These are phyloP conservation scores for Crucibulum laeve DNA, from an alignment of 768 basidiomycete genomes.

Conservation along the genomic window DNA sequence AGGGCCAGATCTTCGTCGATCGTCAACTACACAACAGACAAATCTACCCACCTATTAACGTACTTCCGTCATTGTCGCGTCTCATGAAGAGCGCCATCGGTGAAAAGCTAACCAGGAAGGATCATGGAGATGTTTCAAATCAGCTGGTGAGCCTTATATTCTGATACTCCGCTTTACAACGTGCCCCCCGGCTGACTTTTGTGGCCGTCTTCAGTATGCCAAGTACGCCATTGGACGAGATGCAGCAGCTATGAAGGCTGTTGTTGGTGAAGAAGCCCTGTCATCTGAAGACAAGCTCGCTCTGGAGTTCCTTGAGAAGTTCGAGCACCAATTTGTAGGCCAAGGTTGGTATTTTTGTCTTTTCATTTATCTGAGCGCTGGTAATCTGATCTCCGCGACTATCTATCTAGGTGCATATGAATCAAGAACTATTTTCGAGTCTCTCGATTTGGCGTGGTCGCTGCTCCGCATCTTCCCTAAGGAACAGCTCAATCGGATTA, in stretches of 20 bases:
- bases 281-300: constrained; percentile 95
- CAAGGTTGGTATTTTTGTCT: constrained; percentile 59
- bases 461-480: constrained; percentile 97
- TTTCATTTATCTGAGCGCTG: constrained; percentile 4
- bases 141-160: constrained; percentile 84
- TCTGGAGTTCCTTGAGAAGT: constrained; percentile 95
- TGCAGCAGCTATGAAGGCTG: constrained; percentile 98
- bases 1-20: constrained; percentile 99
- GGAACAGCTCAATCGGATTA: constrained; percentile 97
- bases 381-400: constrained; percentile 5
- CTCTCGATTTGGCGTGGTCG: constrained; percentile 95
- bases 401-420: constrained; percentile 75
- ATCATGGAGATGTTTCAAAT: constrained; percentile 99
- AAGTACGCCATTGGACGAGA: constrained; percentile 98
- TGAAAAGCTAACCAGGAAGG: constrained; percentile 94
- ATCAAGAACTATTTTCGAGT: constrained; percentile 94
- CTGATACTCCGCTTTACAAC: no score
- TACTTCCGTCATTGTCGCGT: constrained; percentile 95
- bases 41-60: constrained; percentile 99
- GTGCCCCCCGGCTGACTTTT: no score
- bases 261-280: constrained; percentile 97
- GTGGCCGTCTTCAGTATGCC: no score
- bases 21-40: constrained; percentile 94
- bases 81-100: constrained; percentile 99
- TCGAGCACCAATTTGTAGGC: constrained; percentile 95